Evolutionary conservation across 1,284 basidiomycete species (phyloP), one percentile per base, ranked within the genome.

Genomic region (Rhodotorula sp.): DNA sequence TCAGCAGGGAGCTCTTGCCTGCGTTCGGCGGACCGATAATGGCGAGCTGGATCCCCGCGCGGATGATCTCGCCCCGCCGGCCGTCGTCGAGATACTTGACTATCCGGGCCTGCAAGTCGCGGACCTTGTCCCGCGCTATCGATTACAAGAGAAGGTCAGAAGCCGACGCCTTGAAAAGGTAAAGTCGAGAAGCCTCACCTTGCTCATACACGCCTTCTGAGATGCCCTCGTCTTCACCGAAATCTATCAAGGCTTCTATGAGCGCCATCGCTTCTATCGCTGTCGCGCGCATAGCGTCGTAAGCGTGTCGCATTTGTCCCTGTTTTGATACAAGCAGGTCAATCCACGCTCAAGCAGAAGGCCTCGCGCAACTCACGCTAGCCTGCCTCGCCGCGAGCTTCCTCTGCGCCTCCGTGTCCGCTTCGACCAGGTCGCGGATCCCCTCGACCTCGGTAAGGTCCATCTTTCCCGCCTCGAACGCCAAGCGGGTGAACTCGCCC

Each of bases 1-100:
- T 94, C 49, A 93, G 84, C 27, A 94, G 81, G 73, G 88, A 91
- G 77, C 90, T 92, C 82, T 95, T 95, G 50, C 92, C 92, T 2
- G 90, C 92, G 78, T 96, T 96, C 0, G 93, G 91, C 25, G 92
- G 91, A 0, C 92, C 92, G 79, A 93, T 93, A 58, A 96, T 92
- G 10, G 90, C 89, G 10, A 95, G 84, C 49, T 87, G 87, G 53
- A 94, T 86, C 0, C 93, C 93, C 1, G 88, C 87, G n/a, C 90
- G 87, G 68, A 93, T 82, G 61, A 94, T 89, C 80, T 95, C 92
- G 0, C 92, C 91, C 44, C 90, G 84, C 42, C 89, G 85, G 60
- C 85, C 87, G 79, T 92, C 91, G 5, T 86, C 81, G 1, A 93
- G 82, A 68, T 90, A 86, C 0, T 77, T 79, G 45, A 82, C 79